Evolutionary conservation across 805 yeast genomes (phyloP).

Genomic region (Yamadazyma paraphyllophila): DNA sequence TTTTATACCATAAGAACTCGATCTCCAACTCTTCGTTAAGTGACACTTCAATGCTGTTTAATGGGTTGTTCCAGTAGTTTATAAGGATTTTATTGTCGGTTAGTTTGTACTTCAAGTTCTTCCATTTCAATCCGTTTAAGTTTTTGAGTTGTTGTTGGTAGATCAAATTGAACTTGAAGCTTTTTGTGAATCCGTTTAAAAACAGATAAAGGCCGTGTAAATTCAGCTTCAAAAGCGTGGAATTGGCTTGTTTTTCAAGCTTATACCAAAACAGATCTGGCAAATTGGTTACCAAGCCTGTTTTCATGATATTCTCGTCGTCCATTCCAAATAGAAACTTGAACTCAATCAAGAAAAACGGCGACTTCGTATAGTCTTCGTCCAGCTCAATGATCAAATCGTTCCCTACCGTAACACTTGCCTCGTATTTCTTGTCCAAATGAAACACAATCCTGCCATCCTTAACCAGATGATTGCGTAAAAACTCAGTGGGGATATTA

Average conservation of each 20-base stretch:
- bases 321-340: slow-evolving; percentile 55
- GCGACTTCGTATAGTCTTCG: slow-evolving; percentile 47
- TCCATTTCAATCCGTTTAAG: slow-evolving; percentile 53
- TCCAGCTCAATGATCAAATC: slow-evolving; percentile 47
- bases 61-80: slow-evolving; percentile 60
- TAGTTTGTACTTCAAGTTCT: slow-evolving; percentile 57
- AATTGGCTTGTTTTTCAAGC: slow-evolving; percentile 57
- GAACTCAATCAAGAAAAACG: slow-evolving; percentile 77
- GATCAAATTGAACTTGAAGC: slow-evolving; percentile 60
- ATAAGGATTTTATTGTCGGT: slow-evolving; percentile 49
- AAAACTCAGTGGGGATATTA: slow-evolving; percentile 63
- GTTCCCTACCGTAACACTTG: slow-evolving; percentile 67
- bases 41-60: slow-evolving; percentile 61
- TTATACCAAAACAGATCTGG: slow-evolving; percentile 34
- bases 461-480: slow-evolving; percentile 54
- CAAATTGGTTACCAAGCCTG: slow-evolving; percentile 25
- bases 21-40: slow-evolving; percentile 47
- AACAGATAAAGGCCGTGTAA: slow-evolving; percentile 55
- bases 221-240: slow-evolving; percentile 44
- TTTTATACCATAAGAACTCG: slow-evolving; percentile 61
- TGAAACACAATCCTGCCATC: slow-evolving; percentile 76
- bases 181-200: slow-evolving; percentile 57
- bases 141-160: slow-evolving; percentile 52
- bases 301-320: slow-evolving; percentile 32
- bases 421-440: slow-evolving; percentile 62